Conservation (phyloP, 176 grass and related monocot genomes). For the Alloteropsis semialata region DNA sequence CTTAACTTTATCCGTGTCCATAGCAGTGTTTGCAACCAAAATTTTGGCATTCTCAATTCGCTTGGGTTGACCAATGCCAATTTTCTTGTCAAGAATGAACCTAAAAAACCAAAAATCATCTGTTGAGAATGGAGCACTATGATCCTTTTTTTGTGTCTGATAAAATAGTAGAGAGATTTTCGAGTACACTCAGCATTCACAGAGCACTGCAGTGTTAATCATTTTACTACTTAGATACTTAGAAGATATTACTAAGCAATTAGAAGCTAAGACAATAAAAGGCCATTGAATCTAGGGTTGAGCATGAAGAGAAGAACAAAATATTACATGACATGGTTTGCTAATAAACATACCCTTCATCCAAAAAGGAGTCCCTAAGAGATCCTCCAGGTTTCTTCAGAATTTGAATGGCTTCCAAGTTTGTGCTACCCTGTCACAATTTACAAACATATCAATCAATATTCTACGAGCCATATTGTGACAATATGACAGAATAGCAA, state of each 20-base stretch:
- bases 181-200: not conserved
- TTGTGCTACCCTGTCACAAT: conserved; percentile 85
- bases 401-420: conserved; percentile 95
- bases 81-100: conserved; percentile 99
- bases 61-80: conserved; percentile 94
- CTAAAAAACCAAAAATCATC: conserved; percentile 34
- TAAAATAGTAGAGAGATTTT: not conserved
- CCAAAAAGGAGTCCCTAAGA: conserved; percentile 98
- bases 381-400: conserved; percentile 98
- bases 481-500: not conserved
- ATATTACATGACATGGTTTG: not conserved
- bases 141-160: not conserved
- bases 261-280: not conserved
- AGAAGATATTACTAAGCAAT: not conserved
- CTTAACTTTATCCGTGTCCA: conserved; percentile 99
- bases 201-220: not conserved
- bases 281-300: not conserved
- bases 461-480: not conserved
- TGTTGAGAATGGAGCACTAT: not conserved
- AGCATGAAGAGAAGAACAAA: not conserved
- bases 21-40: conserved; percentile 94
- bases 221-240: not conserved
- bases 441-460: not conserved
- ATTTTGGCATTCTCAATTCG: conserved; percentile 94
- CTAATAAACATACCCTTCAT: conserved; percentile 73